phyloP scores from a whole-genome alignment of 2,329 filamentous ascomycete genomes.

The Aspergillus texensis region DNA sequence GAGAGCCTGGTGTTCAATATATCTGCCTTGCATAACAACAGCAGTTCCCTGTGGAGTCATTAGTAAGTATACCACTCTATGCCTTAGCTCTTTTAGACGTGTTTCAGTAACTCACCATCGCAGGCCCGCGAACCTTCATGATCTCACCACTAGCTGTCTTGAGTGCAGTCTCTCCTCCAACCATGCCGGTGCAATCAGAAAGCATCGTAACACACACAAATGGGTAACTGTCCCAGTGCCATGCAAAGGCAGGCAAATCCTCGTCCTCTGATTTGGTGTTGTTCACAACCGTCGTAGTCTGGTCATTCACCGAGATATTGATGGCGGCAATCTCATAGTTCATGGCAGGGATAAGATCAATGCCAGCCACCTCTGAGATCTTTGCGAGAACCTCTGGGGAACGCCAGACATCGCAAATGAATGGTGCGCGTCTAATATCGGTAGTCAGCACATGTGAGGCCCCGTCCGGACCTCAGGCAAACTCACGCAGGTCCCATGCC shows the following conservation, averaged over 20 bases:
- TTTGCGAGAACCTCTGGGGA: conserved; percentile 56
- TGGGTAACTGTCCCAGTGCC: conserved; percentile 58
- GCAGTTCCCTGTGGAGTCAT: neutral
- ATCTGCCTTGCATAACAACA: conserved; percentile 8
- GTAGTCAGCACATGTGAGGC: neutral
- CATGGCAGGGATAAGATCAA: conserved; percentile 60
- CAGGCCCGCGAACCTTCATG: conserved; percentile 3
- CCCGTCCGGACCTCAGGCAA: fast-evolving
- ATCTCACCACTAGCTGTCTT: neutral
- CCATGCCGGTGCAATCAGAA: conserved; percentile 63
- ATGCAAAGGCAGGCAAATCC: neutral
- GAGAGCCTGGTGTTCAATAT: conserved; percentile 5
- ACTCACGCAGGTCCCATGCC: conserved; percentile 56
- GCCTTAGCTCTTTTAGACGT: fast-evolving
- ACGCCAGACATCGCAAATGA: conserved; percentile 53
- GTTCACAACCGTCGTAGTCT: neutral
- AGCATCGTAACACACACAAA: conserved; percentile 70
- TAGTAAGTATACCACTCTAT: neutral
- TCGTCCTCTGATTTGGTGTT: neutral
- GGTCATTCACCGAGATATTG: conserved; percentile 52
- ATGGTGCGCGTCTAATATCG: neutral
- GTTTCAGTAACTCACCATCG: neutral
- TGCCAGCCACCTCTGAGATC: conserved; percentile 59
- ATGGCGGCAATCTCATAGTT: conserved; percentile 63
- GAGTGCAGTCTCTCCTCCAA: conserved; percentile 58